Conservation (phyloP, 176 grass and related monocot genomes). For the Ensete ventricosum region DNA sequence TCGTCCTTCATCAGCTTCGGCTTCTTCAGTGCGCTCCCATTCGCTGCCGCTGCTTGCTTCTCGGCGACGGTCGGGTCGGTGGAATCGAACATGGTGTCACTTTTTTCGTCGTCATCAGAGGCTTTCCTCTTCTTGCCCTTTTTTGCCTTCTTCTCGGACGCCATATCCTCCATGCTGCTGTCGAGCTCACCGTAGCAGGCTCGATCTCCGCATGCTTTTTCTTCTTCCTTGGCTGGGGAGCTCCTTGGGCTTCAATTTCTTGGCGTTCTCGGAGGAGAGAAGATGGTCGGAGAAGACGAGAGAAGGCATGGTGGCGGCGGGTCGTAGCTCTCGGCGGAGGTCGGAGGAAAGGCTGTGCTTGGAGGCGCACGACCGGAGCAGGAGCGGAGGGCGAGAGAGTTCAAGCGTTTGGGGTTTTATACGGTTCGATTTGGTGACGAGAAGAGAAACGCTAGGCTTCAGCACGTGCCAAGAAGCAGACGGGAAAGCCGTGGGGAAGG, state of each 20-base stretch:
- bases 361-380: constrained; percentile 20
- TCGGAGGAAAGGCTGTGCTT: background rate
- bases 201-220: constrained; percentile 34
- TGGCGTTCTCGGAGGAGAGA: constrained; percentile 32
- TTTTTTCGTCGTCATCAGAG: constrained; percentile 42
- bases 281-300: constrained; percentile 16
- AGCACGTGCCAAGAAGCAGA: background rate
- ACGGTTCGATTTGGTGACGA: background rate
- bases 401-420: constrained; percentile 17
- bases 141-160: constrained; percentile 33
- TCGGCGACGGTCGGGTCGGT: constrained; percentile 1
- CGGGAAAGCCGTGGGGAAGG: no score
- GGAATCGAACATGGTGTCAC: constrained; percentile 21
- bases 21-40: background rate
- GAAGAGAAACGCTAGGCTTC: background rate
- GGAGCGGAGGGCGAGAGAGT: constrained; percentile 1
- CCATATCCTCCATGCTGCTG: background rate
- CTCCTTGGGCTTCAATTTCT: constrained; percentile 37
- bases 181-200: constrained; percentile 17
- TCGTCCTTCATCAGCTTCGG: background rate
- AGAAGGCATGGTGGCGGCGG: constrained; percentile 44
- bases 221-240: background rate
- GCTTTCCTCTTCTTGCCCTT: constrained; percentile 22
- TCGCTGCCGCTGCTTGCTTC: background rate
- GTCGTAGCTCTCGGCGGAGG: background rate